A percentile compares a stretch with the other conserved stretches of the same genome.
Evolutionary conservation across 257 asterid genomes (phyloP).

Genomic region (Cinchona pubescens): DNA sequence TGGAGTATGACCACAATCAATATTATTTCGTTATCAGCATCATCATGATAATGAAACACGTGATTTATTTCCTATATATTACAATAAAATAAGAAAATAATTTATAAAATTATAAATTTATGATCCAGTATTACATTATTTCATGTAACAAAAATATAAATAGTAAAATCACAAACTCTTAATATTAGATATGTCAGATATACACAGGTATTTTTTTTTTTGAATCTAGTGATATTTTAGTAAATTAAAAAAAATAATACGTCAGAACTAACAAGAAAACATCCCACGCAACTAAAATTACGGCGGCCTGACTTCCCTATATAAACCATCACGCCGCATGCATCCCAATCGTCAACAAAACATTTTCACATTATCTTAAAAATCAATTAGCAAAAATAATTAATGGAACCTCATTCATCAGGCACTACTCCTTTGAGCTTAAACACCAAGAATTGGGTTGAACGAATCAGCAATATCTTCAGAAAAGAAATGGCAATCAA

Average conservation of each 20-base stretch:
- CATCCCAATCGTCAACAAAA: neutral
- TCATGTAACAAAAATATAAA: no score
- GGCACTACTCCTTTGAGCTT: constrained; percentile 20
- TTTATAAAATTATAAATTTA: no score
- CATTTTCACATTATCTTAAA: neutral
- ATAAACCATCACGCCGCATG: neutral
- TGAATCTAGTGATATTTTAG: no score
- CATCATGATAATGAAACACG: neutral
- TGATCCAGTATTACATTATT: no score
- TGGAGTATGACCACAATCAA: neutral
- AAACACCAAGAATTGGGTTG: constrained; percentile 31
- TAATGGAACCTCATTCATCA: constrained; percentile 3
- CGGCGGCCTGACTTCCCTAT: neutral
- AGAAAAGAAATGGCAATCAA: constrained; percentile 20
- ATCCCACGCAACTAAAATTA: neutral
- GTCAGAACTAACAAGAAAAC: neutral
- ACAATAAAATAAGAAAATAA: no score
- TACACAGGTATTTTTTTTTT: no score
- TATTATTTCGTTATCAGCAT: neutral
- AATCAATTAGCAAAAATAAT: neutral
- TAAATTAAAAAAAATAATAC: neutral
- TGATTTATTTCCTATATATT: neutral
- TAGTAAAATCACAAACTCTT: no score
- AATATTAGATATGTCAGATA: no score
- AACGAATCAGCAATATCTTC: constrained; percentile 28